Evolutionary conservation across 768 basidiomycete species (phyloP), one percentile per base, ranked within the genome.

Genomic region (Boletus rufocinnamomeus): DNA sequence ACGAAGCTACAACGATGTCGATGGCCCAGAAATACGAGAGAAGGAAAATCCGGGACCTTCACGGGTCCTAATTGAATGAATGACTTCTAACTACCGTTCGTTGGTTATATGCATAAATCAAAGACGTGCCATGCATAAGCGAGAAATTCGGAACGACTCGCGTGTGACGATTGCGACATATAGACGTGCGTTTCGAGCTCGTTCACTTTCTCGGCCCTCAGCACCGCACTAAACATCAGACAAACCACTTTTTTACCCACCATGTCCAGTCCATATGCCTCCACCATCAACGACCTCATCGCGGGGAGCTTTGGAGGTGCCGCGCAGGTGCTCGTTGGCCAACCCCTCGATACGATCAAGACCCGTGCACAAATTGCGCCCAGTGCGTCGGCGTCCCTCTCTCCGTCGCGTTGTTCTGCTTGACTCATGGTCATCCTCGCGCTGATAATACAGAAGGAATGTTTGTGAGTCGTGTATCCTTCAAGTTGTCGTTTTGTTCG

Each of bases 301-400:
- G 89, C 95, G 0, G 95, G 95, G 6, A 92, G 90, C 71, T 82
- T 93, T 8, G 95, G 86, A 34, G 96, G 96, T n/a, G 94, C 94
- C 2, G 88, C 92, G 0, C 96, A 98, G 66, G 95, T 98, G 14
- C 77, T 98, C 13, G 89, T 95, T n/a, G 94, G 95, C 3, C 95
- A 96, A 64, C 93, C 92, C 2, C 78, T 95, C 28, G 93, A 94
- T 68, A 94, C 93, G 0, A 73, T 94, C 72, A 94, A 94, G 79
- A 93, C 92, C 25, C 82, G 93, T 50, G 91, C 93, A 13, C 92
- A 95, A 72, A 87, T 88, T 64, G 89, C 91, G 37, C 89, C 91
- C 19, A 85, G 94, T 94, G 66, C 66, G 79, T 75, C 76, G 61
- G 54, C 58, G 27, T 59, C 54, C 23, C n/a, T 43, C 23, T 40